Percentiles rank a stretch among this genome's conserved stretches.
phyloP scores from a whole-genome alignment of 768 basidiomycete species.

The Tephrocybe sp. region DNA sequence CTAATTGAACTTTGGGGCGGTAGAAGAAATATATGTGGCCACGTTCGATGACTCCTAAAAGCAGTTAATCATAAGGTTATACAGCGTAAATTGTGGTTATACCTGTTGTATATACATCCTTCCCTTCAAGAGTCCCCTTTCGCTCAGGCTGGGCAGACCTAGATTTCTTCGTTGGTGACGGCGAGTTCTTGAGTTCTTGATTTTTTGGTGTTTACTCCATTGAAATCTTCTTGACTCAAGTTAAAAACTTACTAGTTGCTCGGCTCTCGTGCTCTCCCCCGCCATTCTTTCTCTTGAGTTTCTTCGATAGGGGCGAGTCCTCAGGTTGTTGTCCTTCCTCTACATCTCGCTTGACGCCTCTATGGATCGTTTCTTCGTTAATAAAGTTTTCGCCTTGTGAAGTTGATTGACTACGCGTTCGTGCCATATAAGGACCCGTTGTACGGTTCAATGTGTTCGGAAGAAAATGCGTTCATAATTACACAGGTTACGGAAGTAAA shows the following conservation, averaged over 20 bases:
- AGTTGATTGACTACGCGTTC: not conserved
- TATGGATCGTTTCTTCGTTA: not conserved
- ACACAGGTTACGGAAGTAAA: too few relatives aligned
- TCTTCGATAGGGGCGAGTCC: not conserved
- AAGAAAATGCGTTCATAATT: too few relatives aligned
- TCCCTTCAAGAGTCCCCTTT: too few relatives aligned
- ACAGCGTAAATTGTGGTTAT: not conserved
- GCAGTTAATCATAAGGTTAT: not conserved
- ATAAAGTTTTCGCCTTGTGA: not conserved
- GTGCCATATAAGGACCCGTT: too few relatives aligned
- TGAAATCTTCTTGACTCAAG: too few relatives aligned
- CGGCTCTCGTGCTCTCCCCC: too few relatives aligned
- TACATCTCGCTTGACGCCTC: not conserved
- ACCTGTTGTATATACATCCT: slow-evolving; percentile 11
- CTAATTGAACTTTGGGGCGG: slow-evolving; percentile 53
- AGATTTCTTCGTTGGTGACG: too few relatives aligned
- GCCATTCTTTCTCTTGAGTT: not conserved
- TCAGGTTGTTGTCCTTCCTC: not conserved
- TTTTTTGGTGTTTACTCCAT: too few relatives aligned
- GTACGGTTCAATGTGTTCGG: too few relatives aligned
- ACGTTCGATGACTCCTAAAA: slow-evolving; percentile 52
- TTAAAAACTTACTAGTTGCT: too few relatives aligned
- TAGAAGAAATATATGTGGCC: slow-evolving; percentile 70
- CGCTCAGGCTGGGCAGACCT: too few relatives aligned
- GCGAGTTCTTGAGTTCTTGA: too few relatives aligned